Base-by-base conservation (phyloP, 495 filamentous ascomycete species). In the Talaromyces stipitatus region DNA sequence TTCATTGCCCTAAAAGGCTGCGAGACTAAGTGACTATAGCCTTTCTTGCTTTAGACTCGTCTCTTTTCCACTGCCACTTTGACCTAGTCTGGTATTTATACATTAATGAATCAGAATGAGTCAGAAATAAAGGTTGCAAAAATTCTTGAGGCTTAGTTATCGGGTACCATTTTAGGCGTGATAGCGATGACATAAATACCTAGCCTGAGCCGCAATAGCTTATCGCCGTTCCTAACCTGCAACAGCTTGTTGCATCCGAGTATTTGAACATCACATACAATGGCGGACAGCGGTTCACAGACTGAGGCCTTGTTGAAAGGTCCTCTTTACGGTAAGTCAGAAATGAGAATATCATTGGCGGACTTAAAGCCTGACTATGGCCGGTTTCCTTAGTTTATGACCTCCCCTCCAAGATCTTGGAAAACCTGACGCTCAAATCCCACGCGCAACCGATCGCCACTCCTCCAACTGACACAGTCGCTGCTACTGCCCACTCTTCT, bases 341-440 rank as follows among this genome's bases (percentile, higher is more conserved):
- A 11, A 38, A 2, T 38, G n/a, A 9, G 9, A 1, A 4, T 18
- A 16, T 41, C 36, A 8, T 16, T 41, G n/a, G 9, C 11, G 23
- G 23, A 7, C 2, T 24, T 38, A 2, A 54, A 38, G 12, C 5
- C 66, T 76, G 54, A 76, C 59, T 22, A 18, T 32, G 48, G 7
- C 33, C 22, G 16, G 10, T 38, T 23, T 22, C 16, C 20, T 36
- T 62, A 91, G 88, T 96, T 45, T 98, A 92, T 69, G 87, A 96
- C 66, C 82, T 98, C 22, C 91, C 92, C 9, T 68, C 76, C 55
- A 85, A 90, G 66, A 78, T 97, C 59, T 81, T 97, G 50, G 67
- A 73, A 41, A 89, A 86, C 7, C 72, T 98, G 56, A 69, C 77
- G 20, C 72, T 79, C 52, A 90, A 86, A 70, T 73, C 57, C 51